phyloP scores from a whole-genome alignment of 257 asterid genomes.

The Paulownia fortunei region DNA sequence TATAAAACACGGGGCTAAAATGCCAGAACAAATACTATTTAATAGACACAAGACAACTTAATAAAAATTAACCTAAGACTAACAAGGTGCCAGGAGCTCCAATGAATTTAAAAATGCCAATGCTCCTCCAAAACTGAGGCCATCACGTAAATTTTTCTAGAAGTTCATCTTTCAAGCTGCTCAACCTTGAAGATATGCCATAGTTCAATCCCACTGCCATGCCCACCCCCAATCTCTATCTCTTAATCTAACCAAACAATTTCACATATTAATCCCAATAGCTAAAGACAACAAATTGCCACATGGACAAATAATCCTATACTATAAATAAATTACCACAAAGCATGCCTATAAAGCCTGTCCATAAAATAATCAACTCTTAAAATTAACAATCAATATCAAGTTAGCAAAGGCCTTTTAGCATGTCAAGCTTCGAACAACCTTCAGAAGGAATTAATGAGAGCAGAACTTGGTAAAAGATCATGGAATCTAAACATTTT shows the following conservation, averaged over 20 bases:
- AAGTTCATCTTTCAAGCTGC: constrained; percentile 18
- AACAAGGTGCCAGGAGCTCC: constrained; percentile 14
- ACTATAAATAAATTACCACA: constrained; percentile 19
- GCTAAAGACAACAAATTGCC: background rate
- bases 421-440: constrained; percentile 56
- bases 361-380: constrained; percentile 6
- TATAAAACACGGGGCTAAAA: background rate
- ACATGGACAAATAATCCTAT: background rate
- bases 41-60: background rate
- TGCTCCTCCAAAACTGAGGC: background rate
- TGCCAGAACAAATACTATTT: background rate
- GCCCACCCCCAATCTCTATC: constrained; percentile 3
- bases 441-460: constrained; percentile 51
- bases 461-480: constrained; percentile 35
- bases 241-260: background rate
- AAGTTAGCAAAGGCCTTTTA: constrained; percentile 64
- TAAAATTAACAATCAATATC: background rate
- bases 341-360: constrained; percentile 13
- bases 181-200: constrained; percentile 7
- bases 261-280: constrained; percentile 11
- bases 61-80: background rate
- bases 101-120: background rate
- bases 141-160: background rate
- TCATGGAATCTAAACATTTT: constrained; percentile 11
- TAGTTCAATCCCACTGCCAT: background rate